Evolutionary conservation across 306 rosid genomes (phyloP), one percentile per base, ranked within the genome.

Genomic region (Arachis stenosperma): DNA sequence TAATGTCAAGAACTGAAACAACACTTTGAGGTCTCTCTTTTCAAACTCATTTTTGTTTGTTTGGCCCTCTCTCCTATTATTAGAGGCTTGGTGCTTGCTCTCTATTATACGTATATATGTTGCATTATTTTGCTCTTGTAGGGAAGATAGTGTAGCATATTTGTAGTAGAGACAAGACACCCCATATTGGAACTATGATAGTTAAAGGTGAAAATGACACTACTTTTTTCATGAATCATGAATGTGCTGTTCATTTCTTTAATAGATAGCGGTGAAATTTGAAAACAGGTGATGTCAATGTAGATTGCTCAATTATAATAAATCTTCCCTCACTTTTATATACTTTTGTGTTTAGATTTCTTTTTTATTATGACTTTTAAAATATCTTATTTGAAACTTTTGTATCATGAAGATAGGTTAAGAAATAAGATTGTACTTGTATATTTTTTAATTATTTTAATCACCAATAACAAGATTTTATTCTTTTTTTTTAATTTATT

Each of bases 21-120:
- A 33, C 15, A 58, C 67, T 65, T 76, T 71, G 68, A 74, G 81
- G 52, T 54, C 46, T 69, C 75, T 55, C 69, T 69, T n/a, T 74
- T 50, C 80, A 77, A 69, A 37, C 73, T 59, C 68, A 47, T 82
- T 75, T 22, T 22, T 22, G 1, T 17, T 17, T 86, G 69, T 33
- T 33, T 33, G 37, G 37, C 4, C 4, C 37, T 33, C 61, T 70
- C 5, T 29, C 66, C 73, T 70, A 36, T 61, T 9, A 61, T 54
- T 77, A 71, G 76, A 42, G 73, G 5, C 42, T 13, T 36, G 11
- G 33, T 68, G 30, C 15, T 68, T 68, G 53, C 54, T 50, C 67
- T 46, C 42, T 27, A 33, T 15, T n/a, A 54, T 29, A 69, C n/a
- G 53, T 44, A 55, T 22, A 22, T 22, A 22, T 55, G 64, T 53